Evolutionary conservation across 345 rosid species (phyloP), one percentile per base, ranked within the genome.

Genomic region (Brassica cretica): DNA sequence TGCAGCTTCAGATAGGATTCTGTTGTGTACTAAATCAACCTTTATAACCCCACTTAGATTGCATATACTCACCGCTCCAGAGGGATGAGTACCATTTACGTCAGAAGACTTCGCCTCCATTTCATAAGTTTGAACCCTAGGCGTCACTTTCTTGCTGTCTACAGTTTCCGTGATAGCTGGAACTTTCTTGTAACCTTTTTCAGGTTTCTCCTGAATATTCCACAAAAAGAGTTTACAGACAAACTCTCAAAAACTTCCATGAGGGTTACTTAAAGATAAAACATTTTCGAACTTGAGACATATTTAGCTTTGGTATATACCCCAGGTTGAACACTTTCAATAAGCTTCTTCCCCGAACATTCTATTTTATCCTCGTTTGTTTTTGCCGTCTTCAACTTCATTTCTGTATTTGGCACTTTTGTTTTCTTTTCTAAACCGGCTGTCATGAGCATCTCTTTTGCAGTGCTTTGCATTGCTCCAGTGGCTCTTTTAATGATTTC

Each of bases 401-500:
- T 5, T 61, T 79, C 82, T 1, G 60, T 16, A 16, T 51, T 18
- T 60, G 69, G 46, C 64, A 15, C 21, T 10, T 73, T 25, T 25
- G 53, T 73, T 60, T 80, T 86, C 71, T 73, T 74, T 14, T 79
- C 91, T 6, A 81, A 71, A 63, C 78, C 87, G 4, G 73, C 88
- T 70, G 70, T 78, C 59, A 83, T 87, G 30, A 78, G 82, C 72
- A 79, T 18, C 41, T 83, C 86, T 81, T 82, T 79, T 29, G 82
- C 71, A 64, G 92, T 73, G 81, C 77, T 88, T 80, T 80, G 87
- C 72, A 86, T 56, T 64, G 84, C 86, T 64, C 88, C 87, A 30
- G 91, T 84, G 63, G 88, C 85, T 82, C 85, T 92, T 83, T 84
- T 80, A 66, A 88, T 82, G 80, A 94, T 66, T 67, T 87, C 93